Evolutionary conservation across 2,329 filamentous ascomycete species (phyloP).

Genomic region (Xylaria sp.): DNA sequence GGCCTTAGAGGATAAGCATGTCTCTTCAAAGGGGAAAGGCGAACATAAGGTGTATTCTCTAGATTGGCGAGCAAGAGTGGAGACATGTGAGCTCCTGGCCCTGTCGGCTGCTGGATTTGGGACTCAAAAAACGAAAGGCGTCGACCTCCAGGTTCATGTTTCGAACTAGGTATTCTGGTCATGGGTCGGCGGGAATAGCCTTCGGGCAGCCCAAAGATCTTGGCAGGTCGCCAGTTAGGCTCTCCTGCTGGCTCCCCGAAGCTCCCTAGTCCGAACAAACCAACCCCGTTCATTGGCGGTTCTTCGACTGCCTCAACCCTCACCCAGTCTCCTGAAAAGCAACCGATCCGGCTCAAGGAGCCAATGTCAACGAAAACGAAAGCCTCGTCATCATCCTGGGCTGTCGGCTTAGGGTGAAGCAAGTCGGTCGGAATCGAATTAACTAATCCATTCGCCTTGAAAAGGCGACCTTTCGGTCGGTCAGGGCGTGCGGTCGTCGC

Average conservation of each 20-base stretch:
- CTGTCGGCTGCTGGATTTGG: conserved; percentile 65
- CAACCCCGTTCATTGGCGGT: conserved; percentile 70
- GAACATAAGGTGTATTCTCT: conserved; percentile 76
- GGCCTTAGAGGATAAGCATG: conserved; percentile 55
- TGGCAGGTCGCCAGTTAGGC: conserved; percentile 78
- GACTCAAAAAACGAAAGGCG: conserved; percentile 70
- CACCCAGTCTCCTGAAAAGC: conserved; percentile 98
- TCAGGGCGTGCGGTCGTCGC: conserved; percentile 79
- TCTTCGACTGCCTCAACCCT: conserved; percentile 79
- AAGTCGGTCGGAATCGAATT: conserved; percentile 75
- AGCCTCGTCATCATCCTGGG: conserved; percentile 84
- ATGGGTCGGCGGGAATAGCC: conserved; percentile 67
- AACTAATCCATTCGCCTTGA: conserved; percentile 81
- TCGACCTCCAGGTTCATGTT: conserved; percentile 54
- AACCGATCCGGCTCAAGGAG: conserved; percentile 85
- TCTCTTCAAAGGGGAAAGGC: conserved; percentile 73
- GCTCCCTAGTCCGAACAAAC: conserved; percentile 69
- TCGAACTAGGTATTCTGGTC: conserved; percentile 64
- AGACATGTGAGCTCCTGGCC: conserved; percentile 74
- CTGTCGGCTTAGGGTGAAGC: conserved; percentile 79
- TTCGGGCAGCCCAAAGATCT: conserved; percentile 88
- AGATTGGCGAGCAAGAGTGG: conserved; percentile 88
- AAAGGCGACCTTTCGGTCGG: conserved; percentile 75
- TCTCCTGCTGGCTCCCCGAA: conserved; percentile 68
- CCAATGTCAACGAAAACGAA: conserved; percentile 90